These are phyloP conservation scores for Flaveria linearis DNA, from an alignment of 129 eudicot genomes.

Conservation along the genomic window DNA sequence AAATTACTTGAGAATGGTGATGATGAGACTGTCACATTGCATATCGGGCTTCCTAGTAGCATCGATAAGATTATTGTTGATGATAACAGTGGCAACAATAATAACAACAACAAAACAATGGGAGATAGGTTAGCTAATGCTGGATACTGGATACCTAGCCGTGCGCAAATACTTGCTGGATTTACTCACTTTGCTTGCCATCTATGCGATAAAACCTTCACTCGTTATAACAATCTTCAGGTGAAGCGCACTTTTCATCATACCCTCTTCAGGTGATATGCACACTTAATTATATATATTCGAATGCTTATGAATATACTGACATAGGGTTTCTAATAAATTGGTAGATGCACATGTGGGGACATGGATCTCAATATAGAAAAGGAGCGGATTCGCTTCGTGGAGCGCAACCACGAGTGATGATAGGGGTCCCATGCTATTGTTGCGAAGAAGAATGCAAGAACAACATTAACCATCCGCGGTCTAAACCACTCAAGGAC, in stretches of 20 bases:
- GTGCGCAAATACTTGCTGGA: constrained; percentile 77
- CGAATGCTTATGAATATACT: background rate
- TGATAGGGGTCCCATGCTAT: constrained; percentile 73
- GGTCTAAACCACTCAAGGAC: constrained; percentile 75
- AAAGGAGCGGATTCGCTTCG: constrained; percentile 74
- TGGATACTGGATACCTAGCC: constrained; percentile 75
- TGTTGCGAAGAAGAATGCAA: constrained; percentile 89
- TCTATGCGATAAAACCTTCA: constrained; percentile 74
- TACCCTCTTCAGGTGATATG: background rate
- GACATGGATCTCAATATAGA: constrained; percentile 81
- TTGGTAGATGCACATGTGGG: constrained; percentile 92
- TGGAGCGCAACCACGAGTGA: constrained; percentile 70
- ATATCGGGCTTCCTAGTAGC: constrained; percentile 55
- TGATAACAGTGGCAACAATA: background rate
- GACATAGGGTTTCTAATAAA: background rate
- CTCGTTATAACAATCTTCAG: constrained; percentile 91
- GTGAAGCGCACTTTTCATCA: constrained; percentile 29
- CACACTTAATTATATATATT: background rate
- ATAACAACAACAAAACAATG: background rate
- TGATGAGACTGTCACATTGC: constrained; percentile 55
- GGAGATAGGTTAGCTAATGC: constrained; percentile 16
- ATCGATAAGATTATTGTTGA: background rate
- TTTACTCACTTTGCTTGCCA: constrained; percentile 85
- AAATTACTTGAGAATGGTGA: constrained; percentile 24
- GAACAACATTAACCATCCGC: constrained; percentile 77